Conservation (phyloP, 1,284 basidiomycete genomes). For the Earliella scabrosa region DNA sequence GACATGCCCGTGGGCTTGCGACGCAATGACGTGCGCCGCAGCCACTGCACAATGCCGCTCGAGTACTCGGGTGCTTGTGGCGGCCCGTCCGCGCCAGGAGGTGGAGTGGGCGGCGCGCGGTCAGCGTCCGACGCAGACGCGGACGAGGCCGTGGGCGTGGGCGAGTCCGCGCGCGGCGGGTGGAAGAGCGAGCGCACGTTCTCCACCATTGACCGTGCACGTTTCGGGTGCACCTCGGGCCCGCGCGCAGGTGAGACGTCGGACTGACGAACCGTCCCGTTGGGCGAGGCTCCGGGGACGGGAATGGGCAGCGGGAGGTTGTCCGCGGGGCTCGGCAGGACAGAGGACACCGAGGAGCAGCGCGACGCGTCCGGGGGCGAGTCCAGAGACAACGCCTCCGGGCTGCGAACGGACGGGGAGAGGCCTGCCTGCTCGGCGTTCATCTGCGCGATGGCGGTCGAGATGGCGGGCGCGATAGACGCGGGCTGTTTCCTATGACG, state of each 20-base stretch:
- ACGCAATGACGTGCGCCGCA: conserved; percentile 50
- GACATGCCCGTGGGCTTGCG: conserved; percentile 46
- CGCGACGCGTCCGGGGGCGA: conserved; percentile 54
- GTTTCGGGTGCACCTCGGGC: conserved; percentile 38
- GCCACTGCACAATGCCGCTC: conserved; percentile 46
- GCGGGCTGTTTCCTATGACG: conserved; percentile 48
- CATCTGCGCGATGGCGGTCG: conserved; percentile 23
- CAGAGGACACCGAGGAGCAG: conserved; percentile 47
- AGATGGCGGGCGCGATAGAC: conserved; percentile 39
- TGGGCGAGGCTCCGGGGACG: conserved; percentile 25
- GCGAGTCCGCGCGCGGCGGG: conserved; percentile 33
- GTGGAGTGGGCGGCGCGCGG: conserved; percentile 21
- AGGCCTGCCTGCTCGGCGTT: conserved; percentile 25
- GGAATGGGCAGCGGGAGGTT: conserved; percentile 29
- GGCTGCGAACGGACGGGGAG: conserved; percentile 23
- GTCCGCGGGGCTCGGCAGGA: conserved; percentile 41
- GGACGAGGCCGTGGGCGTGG: conserved; percentile 26
- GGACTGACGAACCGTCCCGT: conserved; percentile 31
- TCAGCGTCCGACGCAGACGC: conserved; percentile 15
- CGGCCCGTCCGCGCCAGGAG: conserved; percentile 7
- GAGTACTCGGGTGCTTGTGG: conserved; percentile 38
- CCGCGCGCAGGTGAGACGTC: conserved; percentile 31
- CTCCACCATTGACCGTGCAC: conserved; percentile 52
- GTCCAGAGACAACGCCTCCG: conserved; percentile 32
- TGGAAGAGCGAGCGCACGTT: conserved; percentile 49